phyloP scores from a whole-genome alignment of 306 rosid genomes.

The Cotoneaster glaucophyllus region DNA sequence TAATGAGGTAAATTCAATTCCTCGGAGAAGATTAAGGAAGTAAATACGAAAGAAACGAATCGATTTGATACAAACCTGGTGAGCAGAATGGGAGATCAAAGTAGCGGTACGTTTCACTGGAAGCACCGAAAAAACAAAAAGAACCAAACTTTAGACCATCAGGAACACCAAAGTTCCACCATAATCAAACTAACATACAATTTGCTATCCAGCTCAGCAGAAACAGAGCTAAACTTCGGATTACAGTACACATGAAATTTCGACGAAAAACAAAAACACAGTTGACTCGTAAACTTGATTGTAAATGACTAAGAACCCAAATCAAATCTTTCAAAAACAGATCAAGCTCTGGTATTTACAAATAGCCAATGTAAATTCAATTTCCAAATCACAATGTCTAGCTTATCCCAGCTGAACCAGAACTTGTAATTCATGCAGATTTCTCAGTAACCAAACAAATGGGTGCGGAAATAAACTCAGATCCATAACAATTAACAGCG shows the following conservation, averaged over 20 bases:
- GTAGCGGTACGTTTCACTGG: constrained; percentile 60
- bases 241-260: neutral
- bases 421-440: neutral
- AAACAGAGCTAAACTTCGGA: neutral
- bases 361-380: neutral
- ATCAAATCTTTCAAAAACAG: neutral
- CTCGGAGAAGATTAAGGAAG: no score
- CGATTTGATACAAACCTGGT: constrained; percentile 43
- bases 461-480: constrained; percentile 13
- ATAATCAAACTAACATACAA: neutral
- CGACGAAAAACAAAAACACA: neutral
- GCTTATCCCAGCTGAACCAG: neutral
- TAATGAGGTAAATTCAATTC: neutral
- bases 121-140: constrained; percentile 1
- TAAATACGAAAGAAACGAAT: neutral
- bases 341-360: constrained; percentile 8
- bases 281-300: neutral
- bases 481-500: constrained; percentile 2
- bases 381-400: neutral
- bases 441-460: neutral
- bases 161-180: neutral
- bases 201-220: neutral
- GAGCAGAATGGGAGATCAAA: constrained; percentile 77
- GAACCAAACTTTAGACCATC: neutral
- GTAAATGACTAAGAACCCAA: neutral